A percentile compares a stretch with the other conserved stretches of the same genome.
Evolutionary conservation across 768 basidiomycete genomes (phyloP).

Genomic region (Auriscalpium orientale): DNA sequence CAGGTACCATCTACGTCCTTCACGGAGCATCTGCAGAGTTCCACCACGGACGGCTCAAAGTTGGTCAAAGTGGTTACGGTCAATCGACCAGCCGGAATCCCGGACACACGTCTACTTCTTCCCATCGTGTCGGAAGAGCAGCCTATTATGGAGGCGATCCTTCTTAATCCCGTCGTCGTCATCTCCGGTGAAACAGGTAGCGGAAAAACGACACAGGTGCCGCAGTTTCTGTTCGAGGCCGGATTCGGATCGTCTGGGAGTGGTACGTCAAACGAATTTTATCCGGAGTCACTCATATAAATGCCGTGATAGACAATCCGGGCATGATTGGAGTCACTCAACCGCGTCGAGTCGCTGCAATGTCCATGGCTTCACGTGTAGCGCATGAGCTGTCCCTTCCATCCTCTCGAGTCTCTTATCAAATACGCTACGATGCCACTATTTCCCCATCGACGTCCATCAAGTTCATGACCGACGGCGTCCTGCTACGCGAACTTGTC

Average conservation of each 20-base stretch:
- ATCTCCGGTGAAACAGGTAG: conserved; percentile 95
- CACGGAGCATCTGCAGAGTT: conserved; percentile 37
- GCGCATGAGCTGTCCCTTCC: conserved; percentile 87
- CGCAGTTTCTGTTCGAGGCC: conserved; percentile 96
- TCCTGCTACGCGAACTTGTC: conserved; percentile 86
- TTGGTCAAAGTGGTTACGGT: conserved; percentile 43
- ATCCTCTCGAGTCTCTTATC: conserved; percentile 81
- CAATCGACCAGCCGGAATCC: conserved; percentile 58
- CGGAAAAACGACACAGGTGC: conserved; percentile 97
- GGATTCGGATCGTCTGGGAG: conserved; percentile 83
- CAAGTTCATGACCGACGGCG: conserved; percentile 99
- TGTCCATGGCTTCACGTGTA: conserved; percentile 92
- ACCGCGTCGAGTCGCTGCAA: conserved; percentile 93
- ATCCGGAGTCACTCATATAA: not conserved
- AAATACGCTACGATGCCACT: conserved; percentile 95
- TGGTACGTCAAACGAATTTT: conserved; percentile 40
- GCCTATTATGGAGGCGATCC: conserved; percentile 84
- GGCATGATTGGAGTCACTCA: conserved; percentile 98
- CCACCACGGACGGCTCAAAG: conserved; percentile 7
- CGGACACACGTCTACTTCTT: conserved; percentile 68
- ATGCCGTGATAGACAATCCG: conserved; percentile 64
- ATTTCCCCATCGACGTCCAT: conserved; percentile 85
- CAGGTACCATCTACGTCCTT: conserved; percentile 61
- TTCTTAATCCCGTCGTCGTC: conserved; percentile 79
- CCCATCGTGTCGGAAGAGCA: conserved; percentile 95